These are phyloP conservation scores for Floccularia luteovirens DNA, from an alignment of 768 basidiomycete species.

Conservation along the genomic window DNA sequence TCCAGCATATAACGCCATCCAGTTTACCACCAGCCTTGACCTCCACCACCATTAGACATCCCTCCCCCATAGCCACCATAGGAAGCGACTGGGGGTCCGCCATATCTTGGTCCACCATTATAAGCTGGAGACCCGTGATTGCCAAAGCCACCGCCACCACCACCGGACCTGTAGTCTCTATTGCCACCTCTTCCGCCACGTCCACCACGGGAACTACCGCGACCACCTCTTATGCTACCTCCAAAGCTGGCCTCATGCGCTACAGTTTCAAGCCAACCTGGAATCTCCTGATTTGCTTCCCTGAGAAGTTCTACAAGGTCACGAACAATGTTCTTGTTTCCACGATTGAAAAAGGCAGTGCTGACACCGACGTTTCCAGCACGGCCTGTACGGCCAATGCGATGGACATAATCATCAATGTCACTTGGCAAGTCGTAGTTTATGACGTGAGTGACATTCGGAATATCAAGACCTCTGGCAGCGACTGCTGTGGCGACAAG, in stretches of 20 bases:
- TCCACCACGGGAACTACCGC: constrained; percentile 56
- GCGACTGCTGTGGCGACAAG: constrained; percentile 98
- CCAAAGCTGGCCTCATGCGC: constrained; percentile 75
- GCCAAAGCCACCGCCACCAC: constrained; percentile 25
- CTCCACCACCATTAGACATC: constrained; percentile 20
- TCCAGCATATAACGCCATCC: no score
- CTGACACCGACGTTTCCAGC: constrained; percentile 95
- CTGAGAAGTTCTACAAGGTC: constrained; percentile 90
- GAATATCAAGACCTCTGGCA: constrained; percentile 97
- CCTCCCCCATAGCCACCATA: constrained; percentile 12
- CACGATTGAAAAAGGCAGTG: constrained; percentile 94
- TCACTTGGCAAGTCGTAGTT: constrained; percentile 98
- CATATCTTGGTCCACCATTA: constrained; percentile 5
- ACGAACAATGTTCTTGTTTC: constrained; percentile 86
- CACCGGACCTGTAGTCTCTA: constrained; percentile 36
- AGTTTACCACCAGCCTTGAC: constrained; percentile 13
- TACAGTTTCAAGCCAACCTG: constrained; percentile 83
- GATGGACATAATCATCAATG: constrained; percentile 99
- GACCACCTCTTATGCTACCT: constrained; percentile 43
- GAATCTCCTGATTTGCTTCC: constrained; percentile 95
- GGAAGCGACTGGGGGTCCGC: constrained; percentile 11
- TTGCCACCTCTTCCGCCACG: constrained; percentile 40
- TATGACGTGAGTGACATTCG: constrained; percentile 97
- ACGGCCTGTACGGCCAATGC: constrained; percentile 96
- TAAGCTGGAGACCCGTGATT: constrained; percentile 10